Base-by-base conservation (phyloP, 768 basidiomycete genomes). In the Lactarius pseudohatsudake region DNA sequence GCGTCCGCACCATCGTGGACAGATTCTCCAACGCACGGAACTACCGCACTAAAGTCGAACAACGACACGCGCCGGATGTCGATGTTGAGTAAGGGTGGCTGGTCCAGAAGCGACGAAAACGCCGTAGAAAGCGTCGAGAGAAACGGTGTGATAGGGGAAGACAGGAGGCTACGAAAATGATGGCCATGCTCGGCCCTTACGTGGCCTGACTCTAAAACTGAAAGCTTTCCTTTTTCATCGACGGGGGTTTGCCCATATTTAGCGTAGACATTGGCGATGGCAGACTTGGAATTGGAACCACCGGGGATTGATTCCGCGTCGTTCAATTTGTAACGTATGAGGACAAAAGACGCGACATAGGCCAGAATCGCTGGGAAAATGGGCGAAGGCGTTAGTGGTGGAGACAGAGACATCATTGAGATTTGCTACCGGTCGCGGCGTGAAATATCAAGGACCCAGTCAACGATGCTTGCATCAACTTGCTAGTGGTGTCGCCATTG, bases 271-370 rank as follows among this genome's bases (percentile, higher is more conserved):
- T 62, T 36, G 28, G 62, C 4, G 41, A 63, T 43, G 18, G 40
- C 18, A 1, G 61, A 28, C 9, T 55, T 54, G 3, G 62, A 26
- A 43, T 10, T 28, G 3, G 62, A 26, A 43, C 2, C 34, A 34
- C 11, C 9, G 22, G 32, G 38, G 11, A 40, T 30, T 45, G 58
- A 50, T 68, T 68, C 36, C 1, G n/a, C 64, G 11, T 40, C 59
- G 9, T 61, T 28, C 28, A 68, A 50, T 59, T 9, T 61, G 18
- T 68, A 66, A 22, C 64, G 67, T 26, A 65, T 65, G 20, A 68
- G 64, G 59, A 68, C 55, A 26, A 68, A 68, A 30, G 67, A 64
- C 11, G 64, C 54, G n/a, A 68, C 38, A 55, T 65, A 68, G 43
- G 64, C 67, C 43, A 68, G 45, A 45, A 68, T 68, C 18, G 67